Evolutionary conservation across 176 grass and related monocot species (phyloP), one percentile per base, ranked within the genome.

Genomic region (Musa beccarii): DNA sequence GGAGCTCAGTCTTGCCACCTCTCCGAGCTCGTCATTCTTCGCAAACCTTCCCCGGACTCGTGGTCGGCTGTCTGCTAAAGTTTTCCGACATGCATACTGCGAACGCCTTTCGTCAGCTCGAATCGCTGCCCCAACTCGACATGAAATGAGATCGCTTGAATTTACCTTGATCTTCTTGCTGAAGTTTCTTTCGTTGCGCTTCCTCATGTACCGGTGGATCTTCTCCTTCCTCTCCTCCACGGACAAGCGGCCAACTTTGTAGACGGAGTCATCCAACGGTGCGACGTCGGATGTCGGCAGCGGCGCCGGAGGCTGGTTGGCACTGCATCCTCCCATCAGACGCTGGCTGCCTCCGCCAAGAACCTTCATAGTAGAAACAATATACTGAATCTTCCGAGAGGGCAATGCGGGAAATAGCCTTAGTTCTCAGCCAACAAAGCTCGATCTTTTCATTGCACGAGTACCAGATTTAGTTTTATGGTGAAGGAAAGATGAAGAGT

Each of bases 111-210:
- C 5, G 24, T 65, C 51, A 43, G 34, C 34, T 43, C 34, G 34
- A 43, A 43, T 43, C 34, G 34, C 4, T 43, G 34, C 34, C 4
- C 34, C 34, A 43, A 43, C 34, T 43, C 34, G 34, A 43, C 34
- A 6, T 43, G 34, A 72, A 53, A 61, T 29, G 85, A 24, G 52
- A 76, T 62, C 12, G 6, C 17, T 19, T 62, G 20, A 52, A 78
- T 34, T 85, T 94, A 94, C 95, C 91, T 99, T 99, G 71, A 94
- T 99, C 77, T 99, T 99, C 52, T 99, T 99, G 79, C 83, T 94
- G 90, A 94, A 99, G 76, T 99, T 99, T 76, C 95, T 87, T 76
- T 94, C 55, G 15, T 94, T 99, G 80, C 95, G 87, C 89, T 99
- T 99, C 82, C 85, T 92, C 79, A 94, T 92, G 83, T 99, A 99